These are phyloP conservation scores for Phytophthora brassicae DNA, from an alignment of 352 stramenopile genomes.

Conservation along the genomic window DNA sequence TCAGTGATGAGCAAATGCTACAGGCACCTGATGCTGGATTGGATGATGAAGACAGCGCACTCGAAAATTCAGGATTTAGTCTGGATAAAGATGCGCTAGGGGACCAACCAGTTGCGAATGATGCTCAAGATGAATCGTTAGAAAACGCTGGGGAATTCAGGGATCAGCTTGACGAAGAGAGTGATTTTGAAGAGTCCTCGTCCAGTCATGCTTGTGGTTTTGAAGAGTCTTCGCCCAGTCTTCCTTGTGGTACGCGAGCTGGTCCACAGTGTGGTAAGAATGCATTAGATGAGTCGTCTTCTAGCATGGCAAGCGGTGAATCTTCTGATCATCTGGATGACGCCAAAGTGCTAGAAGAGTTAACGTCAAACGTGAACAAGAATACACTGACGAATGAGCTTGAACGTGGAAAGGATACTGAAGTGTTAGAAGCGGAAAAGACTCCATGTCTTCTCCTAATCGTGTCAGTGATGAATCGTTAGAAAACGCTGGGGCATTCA, in stretches of 20 bases:
- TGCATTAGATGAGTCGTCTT: conserved; percentile 3
- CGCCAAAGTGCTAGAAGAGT: neutral
- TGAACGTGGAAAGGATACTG: no score
- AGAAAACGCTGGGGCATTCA: neutral
- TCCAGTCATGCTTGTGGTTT: neutral
- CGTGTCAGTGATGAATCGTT: neutral
- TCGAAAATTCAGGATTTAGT: neutral
- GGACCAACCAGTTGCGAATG: neutral
- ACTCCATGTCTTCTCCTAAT: neutral
- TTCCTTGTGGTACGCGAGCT: neutral
- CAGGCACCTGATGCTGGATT: no score
- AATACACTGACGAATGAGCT: neutral
- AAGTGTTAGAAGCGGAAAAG: no score
- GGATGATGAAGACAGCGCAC: neutral
- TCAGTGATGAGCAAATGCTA: neutral
- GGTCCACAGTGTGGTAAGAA: neutral
- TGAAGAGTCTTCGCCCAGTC: conserved; percentile 1
- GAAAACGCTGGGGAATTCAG: neutral
- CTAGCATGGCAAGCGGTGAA: neutral
- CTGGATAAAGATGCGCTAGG: neutral
- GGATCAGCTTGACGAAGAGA: neutral
- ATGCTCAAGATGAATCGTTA: neutral
- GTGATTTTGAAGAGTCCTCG: conserved; percentile 1
- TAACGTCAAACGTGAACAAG: neutral
- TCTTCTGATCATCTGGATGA: neutral